phyloP scores from a whole-genome alignment of 148 eudicot species.

The Rhododendron kiyosumense region DNA sequence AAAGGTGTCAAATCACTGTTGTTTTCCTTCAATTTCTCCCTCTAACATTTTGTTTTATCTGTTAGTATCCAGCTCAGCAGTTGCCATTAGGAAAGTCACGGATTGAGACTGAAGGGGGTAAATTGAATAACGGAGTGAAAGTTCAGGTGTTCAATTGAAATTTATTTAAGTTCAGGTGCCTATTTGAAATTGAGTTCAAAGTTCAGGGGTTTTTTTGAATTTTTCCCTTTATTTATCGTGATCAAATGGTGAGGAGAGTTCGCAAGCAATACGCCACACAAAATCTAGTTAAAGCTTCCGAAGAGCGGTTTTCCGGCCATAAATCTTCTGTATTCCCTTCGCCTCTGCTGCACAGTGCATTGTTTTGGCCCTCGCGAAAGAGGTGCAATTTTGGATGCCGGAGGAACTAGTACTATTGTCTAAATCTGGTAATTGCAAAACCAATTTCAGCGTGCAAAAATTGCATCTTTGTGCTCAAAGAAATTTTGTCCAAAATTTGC shows the following conservation, averaged over 20 bases:
- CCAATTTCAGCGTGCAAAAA: background rate
- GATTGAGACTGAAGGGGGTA: too few species aligned
- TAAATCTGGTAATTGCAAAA: background rate
- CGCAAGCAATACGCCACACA: background rate
- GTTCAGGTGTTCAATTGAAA: too few species aligned
- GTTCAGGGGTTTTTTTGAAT: too few species aligned
- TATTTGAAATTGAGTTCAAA: too few species aligned
- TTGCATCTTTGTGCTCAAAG: background rate
- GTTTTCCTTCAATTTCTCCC: too few species aligned
- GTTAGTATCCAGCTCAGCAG: too few species aligned
- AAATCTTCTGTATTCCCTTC: background rate
- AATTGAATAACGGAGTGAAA: too few species aligned
- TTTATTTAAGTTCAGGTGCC: too few species aligned
- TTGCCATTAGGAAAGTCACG: too few species aligned
- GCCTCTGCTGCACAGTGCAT: background rate
- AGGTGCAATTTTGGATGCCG: background rate
- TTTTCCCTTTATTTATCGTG: background rate
- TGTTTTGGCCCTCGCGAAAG: background rate
- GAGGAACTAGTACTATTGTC: background rate
- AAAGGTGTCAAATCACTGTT: too few species aligned
- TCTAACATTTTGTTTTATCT: too few species aligned
- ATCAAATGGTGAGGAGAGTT: background rate
- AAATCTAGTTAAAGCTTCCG: background rate
- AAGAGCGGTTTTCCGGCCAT: background rate
- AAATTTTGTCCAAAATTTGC: background rate